A percentile compares a stretch with the other conserved stretches of the same genome.
Evolutionary conservation across 148 eudicot species (phyloP).

Genomic region (Rhododendron ovatum): DNA sequence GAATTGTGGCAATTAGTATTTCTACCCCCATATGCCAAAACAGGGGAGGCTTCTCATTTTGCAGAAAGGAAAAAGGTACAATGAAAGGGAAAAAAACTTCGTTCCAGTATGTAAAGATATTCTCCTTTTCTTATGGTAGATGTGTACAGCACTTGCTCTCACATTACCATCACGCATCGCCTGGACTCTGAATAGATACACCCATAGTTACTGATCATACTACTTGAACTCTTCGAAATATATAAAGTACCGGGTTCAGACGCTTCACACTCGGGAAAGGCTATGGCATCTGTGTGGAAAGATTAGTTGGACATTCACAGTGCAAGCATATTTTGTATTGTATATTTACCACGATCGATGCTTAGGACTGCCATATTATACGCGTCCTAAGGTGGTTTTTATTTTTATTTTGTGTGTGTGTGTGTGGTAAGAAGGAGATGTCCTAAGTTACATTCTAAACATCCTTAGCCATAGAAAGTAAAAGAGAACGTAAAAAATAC

Average conservation of each 20-base stretch:
- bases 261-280: background rate
- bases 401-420: too few relatives aligned
- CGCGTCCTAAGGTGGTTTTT: background rate
- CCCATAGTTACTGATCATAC: background rate
- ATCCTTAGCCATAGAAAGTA: background rate
- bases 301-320: background rate
- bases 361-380: background rate
- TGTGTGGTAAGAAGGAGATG: background rate
- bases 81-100: background rate
- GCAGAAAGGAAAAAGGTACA: background rate
- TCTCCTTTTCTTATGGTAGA: background rate
- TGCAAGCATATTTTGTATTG: background rate
- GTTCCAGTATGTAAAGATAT: background rate
- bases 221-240: background rate
- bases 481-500: background rate
- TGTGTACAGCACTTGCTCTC: too few relatives aligned
- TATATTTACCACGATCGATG: background rate
- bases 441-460: background rate
- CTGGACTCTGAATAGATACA: background rate
- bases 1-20: background rate
- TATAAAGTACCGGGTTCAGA: background rate
- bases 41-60: background rate
- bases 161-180: background rate
- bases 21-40: background rate
- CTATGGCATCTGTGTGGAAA: background rate